Evolutionary conservation across 2,329 filamentous ascomycete genomes (phyloP).

Genomic region (Claviceps sp.): DNA sequence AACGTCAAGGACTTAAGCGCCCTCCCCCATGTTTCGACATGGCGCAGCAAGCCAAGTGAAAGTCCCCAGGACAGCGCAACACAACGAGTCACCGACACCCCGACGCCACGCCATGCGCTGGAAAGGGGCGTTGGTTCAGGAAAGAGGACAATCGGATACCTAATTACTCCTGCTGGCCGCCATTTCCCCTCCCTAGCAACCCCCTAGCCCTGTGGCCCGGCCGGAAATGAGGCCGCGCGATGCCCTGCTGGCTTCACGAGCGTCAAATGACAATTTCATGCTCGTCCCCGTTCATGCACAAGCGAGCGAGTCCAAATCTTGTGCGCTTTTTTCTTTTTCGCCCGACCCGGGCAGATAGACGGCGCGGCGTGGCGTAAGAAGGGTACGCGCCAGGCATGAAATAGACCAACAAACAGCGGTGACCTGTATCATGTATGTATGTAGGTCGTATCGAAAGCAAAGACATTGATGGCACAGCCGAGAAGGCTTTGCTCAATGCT

Average conservation of each 20-base stretch:
- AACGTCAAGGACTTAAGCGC: background rate
- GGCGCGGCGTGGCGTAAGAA: background rate
- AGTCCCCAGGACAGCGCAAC: background rate
- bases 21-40: background rate
- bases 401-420: no score
- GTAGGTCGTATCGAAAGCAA: no score
- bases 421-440: no score
- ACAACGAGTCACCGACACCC: background rate
- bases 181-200: background rate
- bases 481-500: no score
- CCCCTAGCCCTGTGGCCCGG: background rate
- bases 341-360: background rate
- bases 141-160: background rate
- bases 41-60: background rate
- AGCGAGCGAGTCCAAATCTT: background rate
- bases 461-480: no score
- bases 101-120: background rate
- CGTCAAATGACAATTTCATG: conserved; percentile 1
- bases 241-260: background rate
- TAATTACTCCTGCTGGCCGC: background rate
- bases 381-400: no score
- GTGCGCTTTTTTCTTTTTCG: background rate
- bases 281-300: background rate
- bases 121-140: background rate
- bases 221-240: conserved; percentile 4